Percentiles rank a stretch among this genome's conserved stretches.
Evolutionary conservation across 345 rosid genomes (phyloP).

Genomic region (Gossypium ekmanianum): DNA sequence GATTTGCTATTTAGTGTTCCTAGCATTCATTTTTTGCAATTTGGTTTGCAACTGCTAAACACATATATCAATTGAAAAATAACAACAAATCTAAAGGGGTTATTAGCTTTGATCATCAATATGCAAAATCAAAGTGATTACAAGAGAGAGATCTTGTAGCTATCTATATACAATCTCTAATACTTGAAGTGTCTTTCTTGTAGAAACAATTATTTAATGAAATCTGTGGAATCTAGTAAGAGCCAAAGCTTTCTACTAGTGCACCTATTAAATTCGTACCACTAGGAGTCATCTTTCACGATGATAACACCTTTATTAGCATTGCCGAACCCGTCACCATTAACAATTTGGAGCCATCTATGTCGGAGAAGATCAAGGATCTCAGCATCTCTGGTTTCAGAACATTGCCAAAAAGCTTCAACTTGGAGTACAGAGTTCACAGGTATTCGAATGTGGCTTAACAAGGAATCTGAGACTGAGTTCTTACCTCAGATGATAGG

Average conservation of each 20-base stretch:
- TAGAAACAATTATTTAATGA: constrained; percentile 9
- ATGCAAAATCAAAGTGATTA: neutral
- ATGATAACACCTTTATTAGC: constrained; percentile 21
- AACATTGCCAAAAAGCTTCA: neutral
- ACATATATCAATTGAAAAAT: neutral
- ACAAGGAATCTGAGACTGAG: neutral
- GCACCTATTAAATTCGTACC: constrained; percentile 43
- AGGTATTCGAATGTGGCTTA: neutral
- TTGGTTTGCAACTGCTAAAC: too few species aligned
- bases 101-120: neutral
- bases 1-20: too few species aligned
- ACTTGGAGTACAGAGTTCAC: neutral
- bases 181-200: neutral
- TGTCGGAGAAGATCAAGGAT: constrained; percentile 61
- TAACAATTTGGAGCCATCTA: constrained; percentile 46
- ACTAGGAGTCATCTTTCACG: constrained; percentile 40
- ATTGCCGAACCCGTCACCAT: constrained; percentile 24
- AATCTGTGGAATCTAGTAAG: neutral
- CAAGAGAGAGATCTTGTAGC: neutral
- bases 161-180: neutral
- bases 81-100: neutral
- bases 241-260: neutral
- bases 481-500: constrained; percentile 49
- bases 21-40: too few species aligned
- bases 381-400: constrained; percentile 59